Base-by-base conservation (phyloP, 2,329 filamentous ascomycete species). In the Metarhizium rileyi region DNA sequence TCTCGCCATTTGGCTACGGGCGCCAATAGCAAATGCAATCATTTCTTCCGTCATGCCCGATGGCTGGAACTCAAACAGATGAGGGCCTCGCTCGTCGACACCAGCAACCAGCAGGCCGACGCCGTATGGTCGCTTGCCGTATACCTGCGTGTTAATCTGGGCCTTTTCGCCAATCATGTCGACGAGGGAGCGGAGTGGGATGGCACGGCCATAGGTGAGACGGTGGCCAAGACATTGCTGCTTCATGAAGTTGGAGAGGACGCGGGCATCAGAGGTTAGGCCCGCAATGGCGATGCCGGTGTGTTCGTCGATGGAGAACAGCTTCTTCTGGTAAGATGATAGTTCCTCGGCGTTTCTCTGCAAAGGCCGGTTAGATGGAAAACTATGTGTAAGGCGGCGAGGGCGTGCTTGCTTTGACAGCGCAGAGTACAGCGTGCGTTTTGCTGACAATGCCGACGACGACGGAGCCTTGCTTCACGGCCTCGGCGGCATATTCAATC, bases 211-310 rank as follows among this genome's bases (percentile, higher is more conserved):
- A 75, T 95, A 97, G 51, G 90, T 95, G 61, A 98, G 84, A 69
- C 91, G 90, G 62, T 93, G 91, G 63, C 88, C 87, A 63, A 98
- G 88, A 56, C 89, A 95, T 74, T 97, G 93, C 74, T 95, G 90
- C 77, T 96, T 97, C 91, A 98, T 97, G 77, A 96, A 98, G 81
- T 98, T 98, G 77, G 90, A 96, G 61, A 98, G 90, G 61, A 98
- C 93, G 64, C 93, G 93, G 66, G 91, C 93, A 71, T 98, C 93
- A 52, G 91, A 96, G 58, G 93, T 93, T 55, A 98, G 87, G 61
- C 93, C 93, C 59, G 93, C 93, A 63, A 98, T 94, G 63, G 91
- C 90, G 63, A 98, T 84, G 59, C 90, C 93, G 61, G 93, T 85
- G 71, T 98, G 93, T 63, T 91, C 87, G 71, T 98, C 93, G 72